These are phyloP conservation scores for Globisporangium solare DNA, from an alignment of 352 stramenopile species.

Conservation along the genomic window DNA sequence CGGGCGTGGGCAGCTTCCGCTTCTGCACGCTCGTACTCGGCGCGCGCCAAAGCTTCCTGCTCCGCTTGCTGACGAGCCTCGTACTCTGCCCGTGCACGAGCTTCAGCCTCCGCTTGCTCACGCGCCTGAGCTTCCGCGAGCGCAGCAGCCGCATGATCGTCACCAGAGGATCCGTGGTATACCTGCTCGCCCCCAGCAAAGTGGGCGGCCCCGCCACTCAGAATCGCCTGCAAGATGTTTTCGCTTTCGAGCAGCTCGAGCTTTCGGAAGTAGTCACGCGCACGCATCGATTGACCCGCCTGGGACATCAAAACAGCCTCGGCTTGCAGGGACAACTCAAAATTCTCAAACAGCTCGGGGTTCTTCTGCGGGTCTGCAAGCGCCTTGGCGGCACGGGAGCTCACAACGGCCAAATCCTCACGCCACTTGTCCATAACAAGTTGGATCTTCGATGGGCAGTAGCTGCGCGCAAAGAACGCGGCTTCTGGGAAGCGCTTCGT, in stretches of 20 bases:
- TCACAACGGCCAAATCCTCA: conserved; percentile 85
- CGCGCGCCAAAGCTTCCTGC: conserved; percentile 16
- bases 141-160: conserved; percentile 7
- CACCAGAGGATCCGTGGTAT: neutral
- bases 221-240: conserved; percentile 46
- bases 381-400: conserved; percentile 90
- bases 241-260: conserved; percentile 59
- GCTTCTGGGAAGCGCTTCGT: conserved; percentile 96
- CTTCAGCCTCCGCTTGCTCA: conserved; percentile 16
- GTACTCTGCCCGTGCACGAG: conserved; percentile 12
- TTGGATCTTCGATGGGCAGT: conserved; percentile 94
- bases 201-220: conserved; percentile 11
- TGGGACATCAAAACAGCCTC: conserved; percentile 88
- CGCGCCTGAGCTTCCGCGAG: conserved; percentile 15
- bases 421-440: conserved; percentile 97
- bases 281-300: conserved; percentile 36
- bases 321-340: conserved; percentile 92
- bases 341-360: conserved; percentile 94
- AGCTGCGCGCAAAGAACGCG: conserved; percentile 98
- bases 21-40: conserved; percentile 24
- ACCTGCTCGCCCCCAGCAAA: conserved; percentile 9
- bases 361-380: conserved; percentile 92
- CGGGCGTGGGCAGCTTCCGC: conserved; percentile 20
- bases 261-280: conserved; percentile 74
- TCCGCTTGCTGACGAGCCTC: conserved; percentile 22